phyloP scores from a whole-genome alignment of 139 green algal species.

The Tetradesmus lagerheimii region DNA sequence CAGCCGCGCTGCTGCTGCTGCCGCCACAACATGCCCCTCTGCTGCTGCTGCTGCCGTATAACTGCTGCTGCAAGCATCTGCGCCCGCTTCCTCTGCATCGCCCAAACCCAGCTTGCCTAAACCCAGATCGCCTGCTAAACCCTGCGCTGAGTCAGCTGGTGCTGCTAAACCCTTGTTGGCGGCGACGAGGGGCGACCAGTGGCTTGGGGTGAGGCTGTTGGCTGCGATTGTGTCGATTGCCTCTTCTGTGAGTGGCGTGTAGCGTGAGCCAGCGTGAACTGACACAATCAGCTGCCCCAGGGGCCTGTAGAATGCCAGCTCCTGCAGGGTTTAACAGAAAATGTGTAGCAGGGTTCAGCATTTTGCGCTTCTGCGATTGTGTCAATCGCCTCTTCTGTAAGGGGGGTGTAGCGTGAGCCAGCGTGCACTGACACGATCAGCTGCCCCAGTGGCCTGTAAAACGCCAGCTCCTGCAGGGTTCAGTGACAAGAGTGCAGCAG shows the following conservation, averaged over 20 bases:
- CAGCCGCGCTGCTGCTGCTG: constrained; percentile 21
- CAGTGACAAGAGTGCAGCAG: not conserved
- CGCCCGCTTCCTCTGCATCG: not conserved
- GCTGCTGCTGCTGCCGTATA: constrained; percentile 25
- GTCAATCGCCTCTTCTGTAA: not conserved
- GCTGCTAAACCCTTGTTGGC: not conserved
- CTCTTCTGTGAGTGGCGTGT: not conserved
- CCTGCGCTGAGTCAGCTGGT: not conserved
- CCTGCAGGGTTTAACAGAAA: constrained; percentile 21
- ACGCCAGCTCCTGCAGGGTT: constrained; percentile 33
- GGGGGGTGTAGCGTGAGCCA: not conserved
- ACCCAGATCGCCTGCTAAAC: constrained; percentile 2
- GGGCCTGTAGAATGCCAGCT: constrained; percentile 38
- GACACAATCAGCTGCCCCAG: constrained; percentile 19
- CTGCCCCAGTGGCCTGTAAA: constrained; percentile 34
- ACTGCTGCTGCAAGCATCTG: not conserved
- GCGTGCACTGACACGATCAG: not conserved
- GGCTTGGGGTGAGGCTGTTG: not conserved
- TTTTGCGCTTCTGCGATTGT: no score
- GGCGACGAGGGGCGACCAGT: constrained; percentile 4
- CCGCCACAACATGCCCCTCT: not conserved
- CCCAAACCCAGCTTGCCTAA: not conserved
- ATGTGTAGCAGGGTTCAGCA: not conserved
- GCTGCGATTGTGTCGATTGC: not conserved
- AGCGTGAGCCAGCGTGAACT: constrained; percentile 12